phyloP scores from a whole-genome alignment of 1,139 yeast species.

The Magnusiomyces sp. region DNA sequence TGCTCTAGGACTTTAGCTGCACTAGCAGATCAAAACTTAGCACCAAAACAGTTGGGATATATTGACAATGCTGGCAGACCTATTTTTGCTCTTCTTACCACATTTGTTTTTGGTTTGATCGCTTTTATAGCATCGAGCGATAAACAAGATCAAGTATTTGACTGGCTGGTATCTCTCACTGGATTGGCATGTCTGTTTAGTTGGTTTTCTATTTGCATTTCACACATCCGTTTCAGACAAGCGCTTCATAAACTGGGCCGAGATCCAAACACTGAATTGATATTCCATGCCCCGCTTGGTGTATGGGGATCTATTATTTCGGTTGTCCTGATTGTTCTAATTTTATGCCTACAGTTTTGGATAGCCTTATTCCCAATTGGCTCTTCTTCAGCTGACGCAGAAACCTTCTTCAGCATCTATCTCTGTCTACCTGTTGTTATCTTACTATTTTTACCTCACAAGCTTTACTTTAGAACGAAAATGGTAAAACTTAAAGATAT shows the following conservation, averaged over 20 bases:
- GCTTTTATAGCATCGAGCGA: constrained; percentile 64
- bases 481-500: constrained; percentile 39
- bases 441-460: constrained; percentile 40
- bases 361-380: constrained; percentile 52
- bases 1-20: constrained; percentile 77
- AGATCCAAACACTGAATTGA: too few relatives aligned
- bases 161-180: constrained; percentile 71
- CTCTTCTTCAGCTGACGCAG: constrained; percentile 28
- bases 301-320: constrained; percentile 63
- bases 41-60: constrained; percentile 66
- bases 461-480: constrained; percentile 36
- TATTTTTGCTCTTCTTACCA: constrained; percentile 50
- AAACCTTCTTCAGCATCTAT: constrained; percentile 40
- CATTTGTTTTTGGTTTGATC: constrained; percentile 54
- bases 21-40: constrained; percentile 68
- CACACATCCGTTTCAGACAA: constrained; percentile 53
- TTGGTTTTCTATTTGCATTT: constrained; percentile 63
- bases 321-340: constrained; percentile 47
- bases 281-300: constrained; percentile 67
- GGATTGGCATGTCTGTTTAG: constrained; percentile 72
- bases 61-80: constrained; percentile 73
- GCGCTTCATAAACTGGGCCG: constrained; percentile 55
- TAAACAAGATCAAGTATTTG: constrained; percentile 58
- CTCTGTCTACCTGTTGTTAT: constrained; percentile 43
- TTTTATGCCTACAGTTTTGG: constrained; percentile 53